Base-by-base conservation (phyloP, 176 grass and related monocot species). In the Avena insularis region DNA sequence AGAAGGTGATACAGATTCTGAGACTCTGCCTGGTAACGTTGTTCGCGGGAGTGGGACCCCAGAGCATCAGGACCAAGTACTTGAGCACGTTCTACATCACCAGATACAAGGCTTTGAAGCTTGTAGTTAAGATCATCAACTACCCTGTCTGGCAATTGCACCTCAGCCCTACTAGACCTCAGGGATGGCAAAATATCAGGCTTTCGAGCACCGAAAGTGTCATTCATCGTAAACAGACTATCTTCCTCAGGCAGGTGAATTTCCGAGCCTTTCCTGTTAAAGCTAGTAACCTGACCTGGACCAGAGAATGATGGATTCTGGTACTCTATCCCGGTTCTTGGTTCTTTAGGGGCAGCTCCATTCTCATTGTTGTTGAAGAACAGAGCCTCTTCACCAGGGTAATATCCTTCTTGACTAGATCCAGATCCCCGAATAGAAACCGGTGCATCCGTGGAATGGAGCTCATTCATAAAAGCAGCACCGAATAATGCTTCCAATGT, bases 401-500 rank as follows among this genome's bases (percentile, higher is more conserved):
- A 80, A 81, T 82, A 92, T 23, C 75, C 81, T 84, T 81, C 90
- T 79, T 90, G 79, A 57, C 38, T 60, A 51, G 77, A 87, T 82
- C 86, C 11, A 60, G 86, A 85, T 92, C 92, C 90, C 60, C 78
- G 90, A 87, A 91, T 76, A 66, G 97, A 99, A 35, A 97, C 91
- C 4, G 97, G 94, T 63, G 94, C 97, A 75, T 99, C 92, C 91
- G 84, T 92, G 9, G 94, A 99, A 85, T 99, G 92, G 73, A 97
- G 97, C 78, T 96, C 97, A 78, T 89, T 93, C 97, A 99, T 97
- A 85, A 97, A 99, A 73, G 90, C 87, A 38, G 86, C 74, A 23
- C 94, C 97, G 62, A 99, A 99, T 87, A 99, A 86, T 64, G 91
- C 84, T 94, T 96, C 97, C 67, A 97, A 80, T 70, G 91, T 99